phyloP scores from a whole-genome alignment of 2,329 filamentous ascomycete genomes.

The Clarireedia sp. region DNA sequence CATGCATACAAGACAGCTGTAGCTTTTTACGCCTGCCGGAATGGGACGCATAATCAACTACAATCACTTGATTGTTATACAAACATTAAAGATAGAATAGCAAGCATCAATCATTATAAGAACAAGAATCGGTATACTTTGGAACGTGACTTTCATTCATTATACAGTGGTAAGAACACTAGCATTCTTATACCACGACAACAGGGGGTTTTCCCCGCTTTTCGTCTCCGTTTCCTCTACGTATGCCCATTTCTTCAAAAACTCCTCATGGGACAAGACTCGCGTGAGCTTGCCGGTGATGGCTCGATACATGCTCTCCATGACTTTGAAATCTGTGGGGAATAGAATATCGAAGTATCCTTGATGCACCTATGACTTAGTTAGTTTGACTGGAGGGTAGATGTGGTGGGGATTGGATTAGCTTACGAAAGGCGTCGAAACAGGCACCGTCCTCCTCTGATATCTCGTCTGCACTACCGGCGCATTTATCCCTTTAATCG shows the following conservation, averaged over 20 bases:
- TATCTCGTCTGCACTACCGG: constrained; percentile 96
- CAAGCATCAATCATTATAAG: background rate
- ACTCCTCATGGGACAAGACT: constrained; percentile 81
- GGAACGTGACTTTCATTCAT: constrained; percentile 12
- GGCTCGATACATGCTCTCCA: constrained; percentile 86
- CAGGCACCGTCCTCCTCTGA: constrained; percentile 76
- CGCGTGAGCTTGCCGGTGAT: constrained; percentile 87
- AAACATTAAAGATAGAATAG: background rate
- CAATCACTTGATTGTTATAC: too few relatives aligned
- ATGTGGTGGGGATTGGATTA: background rate
- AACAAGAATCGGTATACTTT: background rate
- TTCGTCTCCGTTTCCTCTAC: constrained; percentile 81
- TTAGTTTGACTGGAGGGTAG: background rate
- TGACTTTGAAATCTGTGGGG: constrained; percentile 86
- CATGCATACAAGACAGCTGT: background rate
- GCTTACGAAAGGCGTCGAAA: constrained; percentile 80
- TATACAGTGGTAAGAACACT: constrained; percentile 84
- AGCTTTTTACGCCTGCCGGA: too few relatives aligned
- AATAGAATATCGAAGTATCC: constrained; percentile 99
- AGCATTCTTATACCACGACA: constrained; percentile 93
- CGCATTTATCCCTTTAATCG: constrained; percentile 76
- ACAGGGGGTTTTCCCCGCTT: constrained; percentile 86
- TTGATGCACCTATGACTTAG: constrained; percentile 67
- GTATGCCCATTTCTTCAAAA: constrained; percentile 82
- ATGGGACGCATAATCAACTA: too few relatives aligned